Base-by-base conservation (phyloP, 768 basidiomycete species). In the Auricularia cornea region DNA sequence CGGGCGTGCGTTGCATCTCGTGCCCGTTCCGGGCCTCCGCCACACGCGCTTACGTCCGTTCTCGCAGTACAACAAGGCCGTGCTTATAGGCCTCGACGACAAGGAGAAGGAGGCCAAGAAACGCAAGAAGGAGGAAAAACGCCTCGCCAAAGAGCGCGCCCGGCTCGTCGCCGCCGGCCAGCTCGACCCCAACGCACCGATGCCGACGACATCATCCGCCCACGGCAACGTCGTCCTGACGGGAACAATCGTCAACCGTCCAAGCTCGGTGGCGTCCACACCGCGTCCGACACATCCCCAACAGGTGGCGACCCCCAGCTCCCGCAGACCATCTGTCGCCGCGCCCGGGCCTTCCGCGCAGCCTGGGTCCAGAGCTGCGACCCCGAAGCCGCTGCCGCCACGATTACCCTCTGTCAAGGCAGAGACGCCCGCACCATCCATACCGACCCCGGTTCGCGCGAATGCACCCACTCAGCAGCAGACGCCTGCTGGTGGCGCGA, bases 291-390 rank as follows among this genome's bases (percentile, higher is more conserved):
- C 81, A 8, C 35, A 38, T 18, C 80, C 78, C 62, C 72, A 82
- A 8, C 76, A 89, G 28, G 78, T 90, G 3, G 74, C 81, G 32
- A 3, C 83, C 86, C 1, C 89, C 90, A 74, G 89, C 88, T 48
- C 77, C 85, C 62, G 89, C 90, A 73, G 88, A 90, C 75, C 79
- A 83, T 57, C 54, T 31, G 28, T 57, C 87, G 79, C 88, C 88
- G 59, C 69, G 87, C 82, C 30, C 3, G 18, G 52, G 64, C 32
- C 2, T 60, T 31, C 35, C 8, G n/a, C 5, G 30, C 38, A 54
- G 29, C 28, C 40, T 52, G 30, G 54, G 30, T 52, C 48, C 33
- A 30, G 41, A 38, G n/a, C 33, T 31, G 32, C 30, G 6, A 54
- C 38, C 18, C 62, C 52, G 8, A 35, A 33, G 48, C 26, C 35